Percentiles rank a stretch among this genome's conserved stretches.
Conservation (phyloP, 2,329 filamentous ascomycete genomes). For the Alternaria brassicicola region DNA sequence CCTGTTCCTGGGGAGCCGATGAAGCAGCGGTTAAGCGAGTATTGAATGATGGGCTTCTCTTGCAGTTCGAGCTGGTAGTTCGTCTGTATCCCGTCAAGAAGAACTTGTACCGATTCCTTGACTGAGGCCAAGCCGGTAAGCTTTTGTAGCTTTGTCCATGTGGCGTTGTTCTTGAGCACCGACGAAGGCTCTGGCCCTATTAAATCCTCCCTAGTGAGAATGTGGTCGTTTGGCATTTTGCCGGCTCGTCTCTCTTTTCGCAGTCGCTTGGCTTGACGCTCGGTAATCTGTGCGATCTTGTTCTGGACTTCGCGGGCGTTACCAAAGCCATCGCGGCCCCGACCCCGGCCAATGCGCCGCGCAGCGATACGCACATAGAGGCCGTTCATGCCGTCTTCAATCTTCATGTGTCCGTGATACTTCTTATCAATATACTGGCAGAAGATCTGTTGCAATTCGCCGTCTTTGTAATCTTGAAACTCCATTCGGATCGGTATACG, state of each 20-base stretch:
- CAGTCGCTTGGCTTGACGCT: conserved; percentile 66
- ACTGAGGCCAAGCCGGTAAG: conserved; percentile 67
- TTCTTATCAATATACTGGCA: conserved; percentile 58
- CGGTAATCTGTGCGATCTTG: conserved; percentile 58
- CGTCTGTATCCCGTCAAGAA: conserved; percentile 65
- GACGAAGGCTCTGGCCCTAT: conserved; percentile 70
- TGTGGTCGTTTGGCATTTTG: conserved; percentile 60
- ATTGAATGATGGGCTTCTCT: conserved; percentile 65
- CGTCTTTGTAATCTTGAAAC: conserved; percentile 72
- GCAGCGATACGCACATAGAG: conserved; percentile 69
- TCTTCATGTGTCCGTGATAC: conserved; percentile 9
- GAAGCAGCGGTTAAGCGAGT: conserved; percentile 72
- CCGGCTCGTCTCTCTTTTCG: conserved; percentile 53
- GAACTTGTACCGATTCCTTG: conserved; percentile 63
- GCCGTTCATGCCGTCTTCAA: conserved; percentile 64
- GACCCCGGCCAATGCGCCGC: conserved; percentile 65
- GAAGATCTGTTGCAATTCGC: conserved; percentile 68
- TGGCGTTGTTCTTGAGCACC: conserved; percentile 58
- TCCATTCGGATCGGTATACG: conserved; percentile 70
- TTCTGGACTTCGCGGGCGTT: conserved; percentile 76
- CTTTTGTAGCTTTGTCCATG: conserved; percentile 64
- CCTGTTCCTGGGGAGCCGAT: conserved; percentile 71
- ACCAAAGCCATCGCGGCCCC: conserved; percentile 71
- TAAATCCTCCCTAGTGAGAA: conserved; percentile 70
- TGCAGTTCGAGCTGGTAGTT: conserved; percentile 71